Percentiles rank a stretch among this genome's conserved stretches.
Conservation (phyloP, 2,329 filamentous ascomycete genomes). For the Ustulina deusta region DNA sequence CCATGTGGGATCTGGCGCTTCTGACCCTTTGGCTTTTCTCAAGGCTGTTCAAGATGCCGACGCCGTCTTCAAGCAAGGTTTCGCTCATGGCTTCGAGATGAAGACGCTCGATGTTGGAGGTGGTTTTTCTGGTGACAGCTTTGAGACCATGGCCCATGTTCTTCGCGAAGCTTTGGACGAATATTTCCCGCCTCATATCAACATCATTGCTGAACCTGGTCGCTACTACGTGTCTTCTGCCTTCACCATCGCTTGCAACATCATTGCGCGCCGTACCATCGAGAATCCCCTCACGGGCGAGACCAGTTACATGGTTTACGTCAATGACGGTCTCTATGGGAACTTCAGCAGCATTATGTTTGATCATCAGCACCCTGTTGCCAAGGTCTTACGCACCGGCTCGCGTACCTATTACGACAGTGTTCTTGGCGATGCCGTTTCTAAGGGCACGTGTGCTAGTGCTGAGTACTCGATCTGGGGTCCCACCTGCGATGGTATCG, state of each 20-base stretch:
- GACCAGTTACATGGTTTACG: constrained; percentile 93
- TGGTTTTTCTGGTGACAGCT: constrained; percentile 90
- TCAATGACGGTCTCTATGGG: constrained; percentile 97
- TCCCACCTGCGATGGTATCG: constrained; percentile 97
- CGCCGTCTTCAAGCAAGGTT: constrained; percentile 87
- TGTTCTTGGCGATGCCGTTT: constrained; percentile 60
- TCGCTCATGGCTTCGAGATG: constrained; percentile 79
- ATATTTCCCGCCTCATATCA: constrained; percentile 84
- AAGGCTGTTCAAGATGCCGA: constrained; percentile 93
- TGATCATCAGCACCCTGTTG: constrained; percentile 92
- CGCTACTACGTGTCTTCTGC: constrained; percentile 95
- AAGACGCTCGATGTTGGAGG: constrained; percentile 94
- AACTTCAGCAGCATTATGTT: constrained; percentile 99
- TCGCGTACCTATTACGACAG: constrained; percentile 70
- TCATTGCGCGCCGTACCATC: constrained; percentile 94
- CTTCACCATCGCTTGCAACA: constrained; percentile 94
- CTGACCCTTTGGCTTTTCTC: constrained; percentile 90
- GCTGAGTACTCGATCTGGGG: constrained; percentile 97
- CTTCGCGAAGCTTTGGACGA: constrained; percentile 84
- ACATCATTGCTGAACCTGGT: constrained; percentile 94
- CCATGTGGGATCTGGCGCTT: constrained; percentile 96
- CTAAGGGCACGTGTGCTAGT: constrained; percentile 58
- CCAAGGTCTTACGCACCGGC: constrained; percentile 79
- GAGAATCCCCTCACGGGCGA: constrained; percentile 73
- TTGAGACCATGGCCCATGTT: constrained; percentile 88